Conservation (phyloP, 768 basidiomycete genomes). For the Dentipellis fragilis region DNA sequence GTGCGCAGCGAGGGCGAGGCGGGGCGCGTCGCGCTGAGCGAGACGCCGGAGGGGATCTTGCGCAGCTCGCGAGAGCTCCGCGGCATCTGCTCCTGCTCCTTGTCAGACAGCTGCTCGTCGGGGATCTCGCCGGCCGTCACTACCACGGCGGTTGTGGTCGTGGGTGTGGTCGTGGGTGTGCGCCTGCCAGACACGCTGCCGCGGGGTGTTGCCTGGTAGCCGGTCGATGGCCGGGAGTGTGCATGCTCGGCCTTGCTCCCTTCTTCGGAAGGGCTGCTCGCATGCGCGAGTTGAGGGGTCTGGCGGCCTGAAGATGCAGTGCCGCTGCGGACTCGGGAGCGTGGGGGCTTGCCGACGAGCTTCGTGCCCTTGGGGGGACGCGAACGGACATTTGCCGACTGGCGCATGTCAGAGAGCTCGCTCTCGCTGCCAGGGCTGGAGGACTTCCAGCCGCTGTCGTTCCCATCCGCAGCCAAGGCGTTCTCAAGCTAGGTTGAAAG, state of each 20-base stretch:
- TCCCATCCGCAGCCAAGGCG: slow-evolving; percentile 56
- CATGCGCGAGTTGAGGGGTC: slow-evolving; percentile 23
- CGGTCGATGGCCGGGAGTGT: background rate
- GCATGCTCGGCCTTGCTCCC: background rate
- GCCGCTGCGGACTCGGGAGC: slow-evolving; percentile 28
- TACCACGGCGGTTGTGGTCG: slow-evolving; percentile 18
- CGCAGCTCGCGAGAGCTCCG: slow-evolving; percentile 20
- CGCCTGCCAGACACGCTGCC: background rate
- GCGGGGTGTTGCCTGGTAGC: background rate
- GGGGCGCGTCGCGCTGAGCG: slow-evolving; percentile 19
- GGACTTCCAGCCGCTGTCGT: slow-evolving; percentile 29
- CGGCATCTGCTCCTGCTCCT: background rate
- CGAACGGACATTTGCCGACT: background rate
- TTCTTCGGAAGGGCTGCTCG: slow-evolving; percentile 3
- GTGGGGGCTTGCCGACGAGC: slow-evolving; percentile 11
- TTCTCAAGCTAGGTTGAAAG: slow-evolving; percentile 51
- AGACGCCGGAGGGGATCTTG: slow-evolving; percentile 25
- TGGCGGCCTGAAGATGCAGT: slow-evolving; percentile 41
- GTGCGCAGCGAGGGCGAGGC: slow-evolving; percentile 13
- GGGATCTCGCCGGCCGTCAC: slow-evolving; percentile 5
- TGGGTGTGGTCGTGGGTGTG: slow-evolving; percentile 7
- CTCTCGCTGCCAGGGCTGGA: slow-evolving; percentile 46
- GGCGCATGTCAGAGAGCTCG: slow-evolving; percentile 28
- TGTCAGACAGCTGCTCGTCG: background rate
- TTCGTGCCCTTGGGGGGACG: slow-evolving; percentile 28